Base-by-base conservation (phyloP, 2,329 filamentous ascomycete species). In the Pyricularia sp. region DNA sequence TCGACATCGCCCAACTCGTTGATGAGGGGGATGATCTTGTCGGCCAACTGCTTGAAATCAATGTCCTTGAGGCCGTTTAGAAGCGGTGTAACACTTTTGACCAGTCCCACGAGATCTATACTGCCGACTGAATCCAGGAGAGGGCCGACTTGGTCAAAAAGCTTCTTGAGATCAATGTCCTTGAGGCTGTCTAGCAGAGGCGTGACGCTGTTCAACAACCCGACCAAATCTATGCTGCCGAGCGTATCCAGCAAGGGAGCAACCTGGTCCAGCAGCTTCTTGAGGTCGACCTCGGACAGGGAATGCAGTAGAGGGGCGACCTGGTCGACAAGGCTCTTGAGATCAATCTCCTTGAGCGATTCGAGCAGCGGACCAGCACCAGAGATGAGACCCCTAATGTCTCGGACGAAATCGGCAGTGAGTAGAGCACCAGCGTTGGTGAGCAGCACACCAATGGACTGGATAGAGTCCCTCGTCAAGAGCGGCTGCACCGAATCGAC, bases 381-480 rank as follows among this genome's bases (percentile, higher is more conserved):
- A 7, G 73, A 74, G 23, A 80, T 76, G 25, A 81, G 76, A 0
- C 76, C 78, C 10, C 80, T 77, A 0, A 79, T 82, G 64, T 80
- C 75, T 66, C 81, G 80, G 72, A 81, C 80, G 65, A 81, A 81
- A 14, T 76, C 75, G 64, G 68, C 9, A 5, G 70, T 82, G 79
- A 68, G 69, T 26, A 77, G 68, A n/a, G 69, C 65, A 67, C 76
- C 75, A 0, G 76, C 75, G 33, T 77, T 77, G 55, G 69, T 70
- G 10, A 78, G 69, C 1, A 61, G 58, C 12, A 23, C 12, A 3
- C 23, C 14, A 2, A 61, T 26, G 1, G 23, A n/a, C 11, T 28
- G 72, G 17, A 78, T 71, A 1, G 74, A 75, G 17, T 77, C 72
- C 1, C 73, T 68, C 2, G 75, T 78, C 20, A 82, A 70, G 2